Evolutionary conservation across 2,329 filamentous ascomycete species (phyloP), one percentile per base, ranked within the genome.

Genomic region (Hypoxylon rubiginosum): DNA sequence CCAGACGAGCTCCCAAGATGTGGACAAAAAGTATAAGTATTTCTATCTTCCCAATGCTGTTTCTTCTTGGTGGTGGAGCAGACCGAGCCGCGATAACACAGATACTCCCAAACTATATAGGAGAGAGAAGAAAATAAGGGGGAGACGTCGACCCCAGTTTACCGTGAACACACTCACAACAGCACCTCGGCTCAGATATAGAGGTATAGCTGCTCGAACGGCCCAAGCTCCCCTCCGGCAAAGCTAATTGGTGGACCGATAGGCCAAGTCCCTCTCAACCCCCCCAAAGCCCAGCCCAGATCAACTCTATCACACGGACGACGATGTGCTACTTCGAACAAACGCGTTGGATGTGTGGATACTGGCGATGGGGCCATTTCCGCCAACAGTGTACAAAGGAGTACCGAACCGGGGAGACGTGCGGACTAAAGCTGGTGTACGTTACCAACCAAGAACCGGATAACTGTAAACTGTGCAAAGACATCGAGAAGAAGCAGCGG

Each of bases 301-400:
- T 50, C 19, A 39, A 55, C 51, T 56, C 41, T 53, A 41, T 34
- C 50, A 51, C 39, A 49, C 62, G 51, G n/a, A 41, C 46, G 54
- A 65, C 57, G 49, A 72, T 98, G 95, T 97, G 95, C 84, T 97
- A 96, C 85, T 98, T 94, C 85, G 94, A 97, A 76, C 92, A 95
- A 81, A 93, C 91, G 79, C 87, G 89, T 73, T 97, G 92, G 87
- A 81, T 81, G 62, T 98, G 95, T 82, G 92, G 92, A 76, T 95
- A 93, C 86, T 97, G 92, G 91, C 93, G 94, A 81, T 98, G 94
- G 94, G 92, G 93, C 71, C 91, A 91, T 82, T 97, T 97, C 84
- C 90, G 92, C 71, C 88, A 94, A 80, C 94, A 97, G 79, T 98
- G 95, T 86, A 91, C 92, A 80, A 94, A 93, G 81, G 95, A 97